Evolutionary conservation across 2,329 filamentous ascomycete genomes (phyloP), one percentile per base, ranked within the genome.

Genomic region (Trichoderma atroviride): DNA sequence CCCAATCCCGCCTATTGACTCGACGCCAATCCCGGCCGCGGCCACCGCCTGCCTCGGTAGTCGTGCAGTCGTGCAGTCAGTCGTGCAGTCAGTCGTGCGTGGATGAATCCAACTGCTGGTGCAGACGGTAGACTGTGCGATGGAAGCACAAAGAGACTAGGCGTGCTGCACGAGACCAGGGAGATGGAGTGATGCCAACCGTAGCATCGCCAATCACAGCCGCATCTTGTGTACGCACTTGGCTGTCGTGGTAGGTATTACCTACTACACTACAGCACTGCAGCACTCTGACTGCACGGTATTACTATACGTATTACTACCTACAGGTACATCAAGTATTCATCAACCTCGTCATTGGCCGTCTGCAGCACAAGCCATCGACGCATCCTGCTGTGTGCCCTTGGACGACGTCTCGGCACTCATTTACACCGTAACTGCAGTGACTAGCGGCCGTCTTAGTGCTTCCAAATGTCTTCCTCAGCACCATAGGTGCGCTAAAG

Each of bases 1-100:
- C 31, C 33, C 43, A 47, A 47, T 66, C 53, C 63, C 63, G 63
- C 53, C 53, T 50, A 58, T 59, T 66, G 35, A 52, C 40, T 58
- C 58, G 47, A 50, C 22, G n/a, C 35, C 55, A 35, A 9, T 16
- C 52, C 40, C 19, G 43, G 31, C 29, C 40, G 22, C 22, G 24
- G 14, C 22, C 35, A 47, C 47, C 47, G 22, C 40, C 37, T 43
- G 58, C 58, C 37, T 60, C 43, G 59, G 60, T 53, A 50, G 47
- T 47, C 59, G 27, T 62, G 59, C 43, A 14, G 33, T 31, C 6
- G 33, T 35, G 33, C 33, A 14, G 33, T 31, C 6, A n/a, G n/a
- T n/a, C n/a, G n/a, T n/a, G n/a, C n/a, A n/a, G n/a, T 35, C 33
- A 13, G 33, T 13, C 33, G 33, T 35, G 33, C 33, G 7, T 35